Evolutionary conservation across 805 yeast genomes (phyloP).

Genomic region (Metschnikowia aberdeeniae): DNA sequence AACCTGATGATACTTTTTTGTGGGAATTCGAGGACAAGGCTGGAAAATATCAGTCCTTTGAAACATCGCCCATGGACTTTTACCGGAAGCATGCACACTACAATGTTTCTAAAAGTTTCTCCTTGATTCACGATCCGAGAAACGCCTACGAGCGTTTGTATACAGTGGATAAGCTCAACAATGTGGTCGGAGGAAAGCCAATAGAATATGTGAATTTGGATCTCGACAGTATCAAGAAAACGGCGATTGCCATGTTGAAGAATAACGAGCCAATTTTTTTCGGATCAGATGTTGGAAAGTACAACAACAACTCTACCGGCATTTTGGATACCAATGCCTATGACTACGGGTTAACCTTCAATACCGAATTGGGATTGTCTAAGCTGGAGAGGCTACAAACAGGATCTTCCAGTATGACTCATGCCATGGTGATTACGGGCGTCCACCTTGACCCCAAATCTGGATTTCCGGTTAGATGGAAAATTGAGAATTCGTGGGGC

Average conservation of each 20-base stretch:
- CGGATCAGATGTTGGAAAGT: conserved; percentile 87
- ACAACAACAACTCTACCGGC: conserved; percentile 58
- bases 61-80: conserved; percentile 64
- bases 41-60: conserved; percentile 49
- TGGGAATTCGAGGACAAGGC: conserved; percentile 81
- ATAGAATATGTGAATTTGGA: conserved; percentile 70
- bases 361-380: conserved; percentile 44
- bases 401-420: conserved; percentile 78
- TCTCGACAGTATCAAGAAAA: conserved; percentile 51
- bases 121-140: conserved; percentile 80
- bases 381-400: conserved; percentile 70
- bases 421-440: conserved; percentile 83
- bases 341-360: conserved; percentile 58
- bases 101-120: conserved; percentile 51
- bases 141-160: conserved; percentile 60
- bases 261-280: conserved; percentile 78
- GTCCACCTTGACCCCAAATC: conserved; percentile 61
- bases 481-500: conserved; percentile 45
- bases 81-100: conserved; percentile 51
- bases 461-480: conserved; percentile 41
- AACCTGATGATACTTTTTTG: conserved; percentile 57
- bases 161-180: conserved; percentile 71
- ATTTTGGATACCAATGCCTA: conserved; percentile 68
- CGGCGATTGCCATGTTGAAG: conserved; percentile 66
- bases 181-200: conserved; percentile 64